Base-by-base conservation (phyloP, 441 rosid genomes). In the Croton laevigatus region DNA sequence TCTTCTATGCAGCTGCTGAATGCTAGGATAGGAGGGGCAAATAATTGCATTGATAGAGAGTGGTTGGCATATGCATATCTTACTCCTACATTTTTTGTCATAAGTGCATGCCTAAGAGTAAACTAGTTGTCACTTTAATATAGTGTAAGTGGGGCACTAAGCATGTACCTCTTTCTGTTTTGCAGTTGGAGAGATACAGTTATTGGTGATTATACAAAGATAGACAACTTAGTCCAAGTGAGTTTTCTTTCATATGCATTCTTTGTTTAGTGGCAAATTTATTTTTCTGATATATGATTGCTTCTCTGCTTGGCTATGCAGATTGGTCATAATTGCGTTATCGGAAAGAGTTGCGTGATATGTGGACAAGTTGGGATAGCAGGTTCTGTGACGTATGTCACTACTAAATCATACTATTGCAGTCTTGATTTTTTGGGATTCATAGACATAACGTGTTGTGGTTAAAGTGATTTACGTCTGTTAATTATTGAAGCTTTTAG, bases 321-420 rank as follows among this genome's bases (percentile, higher is more conserved):
- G 95, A 83, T 86, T 66, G 97, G 88, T 73, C 97, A 90, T 65
- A 93, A 89, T 78, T 92, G 85, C 70, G 75, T 83, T 73, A 85
- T 89, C 19, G 93, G 91, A 75, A 84, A 80, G 52, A 79, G 79
- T 73, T 90, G 97, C 85, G 76, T 90, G 83, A 88, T 93, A 2
- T 90, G 95, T 80, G 91, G 97, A 59, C 93, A 90, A 84, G 91
- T 81, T 54, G 93, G 93, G 59, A 82, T 93, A 70, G 97, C 92
- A 63, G 97, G 95, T 70, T 90, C 95, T 23, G 95, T 73, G 57
- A 88, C 80, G 91, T 90, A 87, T 69, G 90, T 70, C n/a, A n/a
- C n/a, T 65, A 57, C 48, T 46, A 32, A 58, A 22, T 48, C 60
- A 10, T n/a, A 5, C 11, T 16, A 38, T 38, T 54, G 66, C 20